Evolutionary conservation across 495 filamentous ascomycete species (phyloP).

Genomic region (Darksidea phi): DNA sequence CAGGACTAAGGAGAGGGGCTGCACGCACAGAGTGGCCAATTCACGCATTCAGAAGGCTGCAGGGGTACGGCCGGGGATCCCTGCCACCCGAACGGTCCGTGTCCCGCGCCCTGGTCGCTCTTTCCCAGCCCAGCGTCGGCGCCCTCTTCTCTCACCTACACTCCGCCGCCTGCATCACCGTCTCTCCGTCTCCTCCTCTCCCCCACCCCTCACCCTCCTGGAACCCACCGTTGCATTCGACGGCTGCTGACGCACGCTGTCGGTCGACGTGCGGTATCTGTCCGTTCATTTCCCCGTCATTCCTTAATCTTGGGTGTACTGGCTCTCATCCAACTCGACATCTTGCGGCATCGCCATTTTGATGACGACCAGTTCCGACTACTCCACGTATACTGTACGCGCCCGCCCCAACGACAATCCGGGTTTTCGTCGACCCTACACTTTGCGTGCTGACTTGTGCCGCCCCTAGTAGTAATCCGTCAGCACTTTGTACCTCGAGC

Average conservation of each 20-base stretch:
- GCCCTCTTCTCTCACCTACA: neutral
- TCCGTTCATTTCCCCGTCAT: constrained; percentile 37
- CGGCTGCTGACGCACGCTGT: constrained; percentile 24
- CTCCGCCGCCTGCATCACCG: constrained; percentile 4
- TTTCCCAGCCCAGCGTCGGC: constrained; percentile 1
- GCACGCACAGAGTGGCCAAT: neutral
- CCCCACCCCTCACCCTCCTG: constrained; percentile 3
- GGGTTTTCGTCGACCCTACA: neutral
- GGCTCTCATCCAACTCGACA: constrained; percentile 27
- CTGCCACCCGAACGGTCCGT: neutral
- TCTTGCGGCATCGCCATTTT: neutral
- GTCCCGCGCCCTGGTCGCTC: neutral
- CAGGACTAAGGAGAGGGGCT: too few species aligned
- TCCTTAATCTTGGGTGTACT: constrained; percentile 37
- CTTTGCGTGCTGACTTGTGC: constrained; percentile 27
- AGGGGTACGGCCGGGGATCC: neutral
- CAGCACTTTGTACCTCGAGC: constrained; percentile 28
- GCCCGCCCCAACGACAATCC: neutral
- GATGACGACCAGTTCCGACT: neutral
- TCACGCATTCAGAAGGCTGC: neutral
- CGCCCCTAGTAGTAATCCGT: constrained; percentile 30
- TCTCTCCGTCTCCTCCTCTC: constrained; percentile 12
- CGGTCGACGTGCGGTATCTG: constrained; percentile 24
- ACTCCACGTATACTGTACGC: constrained; percentile 16
- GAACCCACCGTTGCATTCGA: constrained; percentile 30